Percentiles rank a stretch among this genome's conserved stretches.
Evolutionary conservation across 192 early-diverging fungal genomes (phyloP).

Genomic region (Mortierella alpina): DNA sequence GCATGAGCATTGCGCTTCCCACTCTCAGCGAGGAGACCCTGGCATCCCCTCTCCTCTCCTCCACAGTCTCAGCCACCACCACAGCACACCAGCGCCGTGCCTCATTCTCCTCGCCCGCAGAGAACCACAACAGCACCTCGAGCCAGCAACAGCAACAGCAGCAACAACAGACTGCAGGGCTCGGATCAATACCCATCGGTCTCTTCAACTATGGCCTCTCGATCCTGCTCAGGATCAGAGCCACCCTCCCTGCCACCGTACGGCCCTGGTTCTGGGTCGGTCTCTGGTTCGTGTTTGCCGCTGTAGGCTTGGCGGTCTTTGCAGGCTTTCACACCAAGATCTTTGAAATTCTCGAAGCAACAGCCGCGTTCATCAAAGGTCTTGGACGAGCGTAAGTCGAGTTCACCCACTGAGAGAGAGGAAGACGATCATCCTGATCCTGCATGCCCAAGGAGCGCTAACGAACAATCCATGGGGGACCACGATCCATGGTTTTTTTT

Average conservation of each 20-base stretch:
- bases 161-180: constrained; percentile 7
- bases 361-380: constrained; percentile 34
- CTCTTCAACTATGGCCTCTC: constrained; percentile 21
- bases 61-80: constrained; percentile 3
- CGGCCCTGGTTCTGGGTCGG: constrained; percentile 53
- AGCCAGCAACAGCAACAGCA: background rate
- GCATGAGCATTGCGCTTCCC: background rate
- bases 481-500: background rate
- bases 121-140: background rate
- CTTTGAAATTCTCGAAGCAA: constrained; percentile 40
- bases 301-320: constrained; percentile 24
- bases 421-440: too few relatives aligned
- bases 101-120: background rate
- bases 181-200: constrained; percentile 22
- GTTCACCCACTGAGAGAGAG: background rate
- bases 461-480: background rate
- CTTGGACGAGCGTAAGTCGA: constrained; percentile 47
- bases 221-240: constrained; percentile 25
- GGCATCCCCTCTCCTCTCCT: background rate
- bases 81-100: background rate
- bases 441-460: too few relatives aligned
- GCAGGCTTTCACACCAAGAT: constrained; percentile 40
- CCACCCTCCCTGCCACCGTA: constrained; percentile 13
- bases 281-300: constrained; percentile 25
- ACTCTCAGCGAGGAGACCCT: background rate